Percentiles rank a stretch among this genome's conserved stretches.
Evolutionary conservation across 1,284 basidiomycete species (phyloP).

Genomic region (Phellinidium pouzarii): DNA sequence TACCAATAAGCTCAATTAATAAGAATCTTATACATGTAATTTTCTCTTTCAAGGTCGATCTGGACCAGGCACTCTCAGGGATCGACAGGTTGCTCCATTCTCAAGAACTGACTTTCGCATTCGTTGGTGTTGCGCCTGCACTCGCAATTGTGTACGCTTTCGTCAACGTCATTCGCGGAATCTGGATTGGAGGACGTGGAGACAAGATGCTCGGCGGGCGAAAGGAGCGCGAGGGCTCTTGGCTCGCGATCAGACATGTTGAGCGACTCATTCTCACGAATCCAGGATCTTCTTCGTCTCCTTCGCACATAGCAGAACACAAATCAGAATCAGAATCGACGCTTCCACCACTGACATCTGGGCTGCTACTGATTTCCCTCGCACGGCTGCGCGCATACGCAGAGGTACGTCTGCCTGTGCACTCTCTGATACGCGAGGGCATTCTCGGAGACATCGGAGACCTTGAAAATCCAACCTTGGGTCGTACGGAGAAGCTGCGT

Average conservation of each 20-base stretch:
- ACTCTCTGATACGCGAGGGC: constrained; percentile 59
- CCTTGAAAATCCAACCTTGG: constrained; percentile 69
- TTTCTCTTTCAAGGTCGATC: constrained; percentile 65
- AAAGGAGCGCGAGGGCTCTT: constrained; percentile 41
- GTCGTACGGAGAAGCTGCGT: constrained; percentile 62
- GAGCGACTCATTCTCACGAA: constrained; percentile 64
- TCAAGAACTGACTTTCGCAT: constrained; percentile 95
- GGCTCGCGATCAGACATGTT: constrained; percentile 58
- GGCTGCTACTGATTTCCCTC: constrained; percentile 68
- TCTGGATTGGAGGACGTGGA: constrained; percentile 44
- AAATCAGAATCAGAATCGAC: constrained; percentile 11
- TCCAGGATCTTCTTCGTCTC: constrained; percentile 21
- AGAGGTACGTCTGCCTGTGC: constrained; percentile 43
- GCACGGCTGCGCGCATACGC: constrained; percentile 62
- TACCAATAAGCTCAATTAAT: neutral
- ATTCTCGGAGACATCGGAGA: constrained; percentile 85
- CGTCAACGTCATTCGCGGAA: constrained; percentile 43
- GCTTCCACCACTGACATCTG: constrained; percentile 55
- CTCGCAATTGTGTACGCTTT: constrained; percentile 75
- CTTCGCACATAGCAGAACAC: neutral
- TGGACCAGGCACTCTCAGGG: constrained; percentile 79
- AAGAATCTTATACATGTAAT: neutral
- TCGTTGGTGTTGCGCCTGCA: constrained; percentile 92
- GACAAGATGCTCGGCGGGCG: constrained; percentile 48
- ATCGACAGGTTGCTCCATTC: constrained; percentile 92